A percentile compares a stretch with the other conserved stretches of the same genome.
These are phyloP conservation scores for Didymosphaeria variabile DNA, from an alignment of 2,329 filamentous ascomycete genomes.

Conservation along the genomic window DNA sequence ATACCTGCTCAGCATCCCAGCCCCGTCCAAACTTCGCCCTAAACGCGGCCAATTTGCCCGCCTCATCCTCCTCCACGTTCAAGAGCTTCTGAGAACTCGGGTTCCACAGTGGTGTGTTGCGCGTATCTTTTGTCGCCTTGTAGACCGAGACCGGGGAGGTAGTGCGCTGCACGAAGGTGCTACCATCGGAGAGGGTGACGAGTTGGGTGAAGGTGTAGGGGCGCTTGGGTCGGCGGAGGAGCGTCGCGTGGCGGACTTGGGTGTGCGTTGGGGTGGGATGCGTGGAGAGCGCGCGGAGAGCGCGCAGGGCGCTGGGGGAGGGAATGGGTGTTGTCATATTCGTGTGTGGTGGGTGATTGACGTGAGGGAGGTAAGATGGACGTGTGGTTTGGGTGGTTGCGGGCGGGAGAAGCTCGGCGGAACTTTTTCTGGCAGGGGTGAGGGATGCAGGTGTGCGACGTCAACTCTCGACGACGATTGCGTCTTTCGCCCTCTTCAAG, in stretches of 20 bases:
- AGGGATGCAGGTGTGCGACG: background rate
- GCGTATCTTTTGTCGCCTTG: slow-evolving; percentile 78
- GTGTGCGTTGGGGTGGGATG: slow-evolving; percentile 24
- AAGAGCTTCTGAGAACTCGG: slow-evolving; percentile 80
- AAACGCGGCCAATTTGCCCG: slow-evolving; percentile 87
- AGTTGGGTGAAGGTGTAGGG: slow-evolving; percentile 99
- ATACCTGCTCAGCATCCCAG: slow-evolving; percentile 67
- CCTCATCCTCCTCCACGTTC: slow-evolving; percentile 95
- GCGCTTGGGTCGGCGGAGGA: slow-evolving; percentile 85
- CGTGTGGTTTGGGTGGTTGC: slow-evolving; percentile 15
- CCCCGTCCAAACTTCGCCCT: slow-evolving; percentile 81
- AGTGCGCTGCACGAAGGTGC: slow-evolving; percentile 80
- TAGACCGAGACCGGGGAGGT: slow-evolving; percentile 74
- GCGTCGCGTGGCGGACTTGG: slow-evolving; percentile 82
- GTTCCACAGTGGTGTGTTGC: slow-evolving; percentile 92
- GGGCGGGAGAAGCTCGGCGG: slow-evolving; percentile 21
- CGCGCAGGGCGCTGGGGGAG: slow-evolving; percentile 43
- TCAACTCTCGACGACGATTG: background rate
- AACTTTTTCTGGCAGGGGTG: slow-evolving; percentile 26
- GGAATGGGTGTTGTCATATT: slow-evolving; percentile 45
- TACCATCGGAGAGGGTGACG: slow-evolving; percentile 89
- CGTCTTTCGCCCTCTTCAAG: background rate
- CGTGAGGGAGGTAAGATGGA: slow-evolving; percentile 9
- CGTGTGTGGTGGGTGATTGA: slow-evolving; percentile 13
- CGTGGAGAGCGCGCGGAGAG: slow-evolving; percentile 37